Evolutionary conservation across 257 asterid species (phyloP).

Genomic region (Solanum pennellii): DNA sequence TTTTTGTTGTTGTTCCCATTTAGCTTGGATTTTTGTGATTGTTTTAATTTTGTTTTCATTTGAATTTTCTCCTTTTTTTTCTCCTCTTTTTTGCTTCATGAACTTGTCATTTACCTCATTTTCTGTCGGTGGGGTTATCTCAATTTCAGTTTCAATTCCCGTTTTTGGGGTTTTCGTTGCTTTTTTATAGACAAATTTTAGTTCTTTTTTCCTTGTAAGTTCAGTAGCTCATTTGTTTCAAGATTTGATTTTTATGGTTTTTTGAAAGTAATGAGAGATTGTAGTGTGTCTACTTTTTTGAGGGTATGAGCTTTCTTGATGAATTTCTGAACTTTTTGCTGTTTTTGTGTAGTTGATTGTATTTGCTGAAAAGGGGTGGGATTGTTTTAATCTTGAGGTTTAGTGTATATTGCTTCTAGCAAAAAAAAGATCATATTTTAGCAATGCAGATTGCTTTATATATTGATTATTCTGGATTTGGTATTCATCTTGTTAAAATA

Average conservation of each 20-base stretch:
- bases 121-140: conserved; percentile 4
- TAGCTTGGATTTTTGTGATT: conserved; percentile 28
- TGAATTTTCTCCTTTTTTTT: background rate
- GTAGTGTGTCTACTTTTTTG: background rate
- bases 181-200: background rate
- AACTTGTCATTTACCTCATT: background rate
- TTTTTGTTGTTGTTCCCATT: background rate
- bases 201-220: background rate
- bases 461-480: background rate
- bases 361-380: background rate
- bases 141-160: background rate
- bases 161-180: conserved; percentile 1
- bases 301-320: background rate
- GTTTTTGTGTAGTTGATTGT: background rate
- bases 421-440: background rate
- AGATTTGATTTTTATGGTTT: background rate
- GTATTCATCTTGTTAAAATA: conserved; percentile 12
- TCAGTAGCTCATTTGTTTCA: background rate
- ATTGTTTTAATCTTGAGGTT: background rate
- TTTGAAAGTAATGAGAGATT: background rate
- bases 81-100: background rate
- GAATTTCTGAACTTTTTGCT: background rate
- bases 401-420: background rate
- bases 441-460: background rate
- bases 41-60: conserved; percentile 10